Conservation (phyloP, 208 protist genomes). For the Dictyostelium gargantuum region DNA sequence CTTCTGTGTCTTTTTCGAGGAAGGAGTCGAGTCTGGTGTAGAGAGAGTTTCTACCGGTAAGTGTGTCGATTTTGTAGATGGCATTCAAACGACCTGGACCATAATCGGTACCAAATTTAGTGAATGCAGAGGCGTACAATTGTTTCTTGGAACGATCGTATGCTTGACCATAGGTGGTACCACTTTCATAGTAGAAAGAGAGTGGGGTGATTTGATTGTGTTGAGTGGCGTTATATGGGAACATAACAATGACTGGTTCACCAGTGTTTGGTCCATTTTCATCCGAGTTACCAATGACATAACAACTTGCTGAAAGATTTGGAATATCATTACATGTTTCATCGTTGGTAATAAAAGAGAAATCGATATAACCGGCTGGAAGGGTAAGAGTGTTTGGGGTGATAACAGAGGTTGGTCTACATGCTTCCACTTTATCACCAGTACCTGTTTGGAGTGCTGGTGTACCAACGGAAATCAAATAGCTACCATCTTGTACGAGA, state of each 20-base stretch:
- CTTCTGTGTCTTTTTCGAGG: not conserved
- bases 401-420: not conserved
- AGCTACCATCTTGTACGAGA: not conserved
- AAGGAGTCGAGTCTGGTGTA: not conserved
- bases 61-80: not conserved
- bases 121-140: not conserved
- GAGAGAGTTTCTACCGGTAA: not conserved
- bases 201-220: not conserved
- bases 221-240: not conserved
- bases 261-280: not conserved
- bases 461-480: not conserved
- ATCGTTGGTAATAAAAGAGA: conserved; percentile 46
- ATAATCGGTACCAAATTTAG: conserved; percentile 27
- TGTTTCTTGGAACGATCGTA: not conserved
- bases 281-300: not conserved
- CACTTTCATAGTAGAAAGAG: not conserved
- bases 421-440: not conserved
- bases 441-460: not conserved
- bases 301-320: not conserved
- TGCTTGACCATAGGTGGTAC: not conserved
- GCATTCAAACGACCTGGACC: not conserved
- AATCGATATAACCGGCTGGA: not conserved
- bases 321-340: conserved; percentile 42
- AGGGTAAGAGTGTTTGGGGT: not conserved
- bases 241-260: conserved; percentile 9